Percentiles rank a stretch among this genome's conserved stretches.
phyloP scores from a whole-genome alignment of 2,329 filamentous ascomycete species.

The Graphilbum fragrans region DNA sequence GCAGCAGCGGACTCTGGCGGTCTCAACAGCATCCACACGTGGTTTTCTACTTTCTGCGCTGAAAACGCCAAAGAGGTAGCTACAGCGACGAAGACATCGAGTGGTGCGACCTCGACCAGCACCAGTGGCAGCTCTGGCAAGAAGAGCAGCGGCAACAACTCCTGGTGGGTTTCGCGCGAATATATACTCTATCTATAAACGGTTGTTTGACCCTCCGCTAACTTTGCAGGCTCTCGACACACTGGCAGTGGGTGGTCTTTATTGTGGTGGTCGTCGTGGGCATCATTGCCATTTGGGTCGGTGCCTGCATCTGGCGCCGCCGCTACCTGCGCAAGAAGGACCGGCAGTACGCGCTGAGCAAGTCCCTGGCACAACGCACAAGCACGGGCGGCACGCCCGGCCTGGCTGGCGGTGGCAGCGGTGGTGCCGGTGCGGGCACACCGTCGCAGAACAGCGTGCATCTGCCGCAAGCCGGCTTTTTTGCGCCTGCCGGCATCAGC shows the following conservation, averaged over 20 bases:
- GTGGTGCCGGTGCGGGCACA: no score
- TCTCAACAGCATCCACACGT: slow-evolving; percentile 47
- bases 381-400: slow-evolving; percentile 19
- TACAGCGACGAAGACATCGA: slow-evolving; percentile 16
- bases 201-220: not conserved
- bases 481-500: slow-evolving; percentile 23
- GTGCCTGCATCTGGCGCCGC: slow-evolving; percentile 59
- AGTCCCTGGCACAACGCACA: slow-evolving; percentile 20
- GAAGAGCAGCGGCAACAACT: slow-evolving; percentile 1
- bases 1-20: slow-evolving; percentile 31
- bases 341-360: slow-evolving; percentile 36
- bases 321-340: slow-evolving; percentile 62
- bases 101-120: slow-evolving; percentile 13
- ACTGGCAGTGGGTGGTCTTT: slow-evolving; percentile 76
- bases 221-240: slow-evolving; percentile 47
- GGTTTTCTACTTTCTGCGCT: slow-evolving; percentile 59
- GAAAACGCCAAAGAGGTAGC: slow-evolving; percentile 26
- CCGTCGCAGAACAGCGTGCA: slow-evolving; percentile 20
- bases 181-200: not conserved
- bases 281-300: slow-evolving; percentile 54
- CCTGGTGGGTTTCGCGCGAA: slow-evolving; percentile 3
- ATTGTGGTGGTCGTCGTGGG: slow-evolving; percentile 61
- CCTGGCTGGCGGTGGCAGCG: slow-evolving; percentile 16
- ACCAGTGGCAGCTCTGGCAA: not conserved
- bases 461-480: slow-evolving; percentile 21